These are phyloP conservation scores for Phytopythium kandeliae DNA, from an alignment of 352 stramenopile genomes.

Conservation along the genomic window DNA sequence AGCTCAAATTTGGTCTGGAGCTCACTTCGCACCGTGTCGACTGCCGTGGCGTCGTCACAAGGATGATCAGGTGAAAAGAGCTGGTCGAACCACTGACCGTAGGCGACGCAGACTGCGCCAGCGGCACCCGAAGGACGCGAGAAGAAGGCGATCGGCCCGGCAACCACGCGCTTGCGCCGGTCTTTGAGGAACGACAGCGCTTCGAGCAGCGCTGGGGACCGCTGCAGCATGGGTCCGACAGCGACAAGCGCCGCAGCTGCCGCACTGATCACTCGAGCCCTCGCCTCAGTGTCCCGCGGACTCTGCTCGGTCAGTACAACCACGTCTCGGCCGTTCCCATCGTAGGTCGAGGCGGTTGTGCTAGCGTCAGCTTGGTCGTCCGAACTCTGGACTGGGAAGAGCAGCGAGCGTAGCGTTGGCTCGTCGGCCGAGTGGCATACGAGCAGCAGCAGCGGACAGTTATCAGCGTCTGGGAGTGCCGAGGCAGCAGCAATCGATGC, in stretches of 20 bases:
- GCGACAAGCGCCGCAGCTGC: conserved; percentile 28
- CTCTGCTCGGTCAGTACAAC: conserved; percentile 32
- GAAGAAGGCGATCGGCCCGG: conserved; percentile 31
- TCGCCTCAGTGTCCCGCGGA: conserved; percentile 26
- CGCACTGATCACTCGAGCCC: conserved; percentile 18
- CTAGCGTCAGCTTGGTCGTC: not conserved
- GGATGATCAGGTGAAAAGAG: conserved; percentile 22
- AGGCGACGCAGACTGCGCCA: conserved; percentile 39
- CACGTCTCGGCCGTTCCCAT: conserved; percentile 5
- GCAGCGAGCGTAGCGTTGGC: conserved; percentile 6
- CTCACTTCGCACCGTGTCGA: not conserved
- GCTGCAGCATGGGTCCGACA: conserved; percentile 34
- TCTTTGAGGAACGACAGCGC: conserved; percentile 53
- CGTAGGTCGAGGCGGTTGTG: too few species aligned
- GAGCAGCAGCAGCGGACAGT: conserved; percentile 10
- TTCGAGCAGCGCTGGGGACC: conserved; percentile 22
- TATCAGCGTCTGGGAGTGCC: not conserved
- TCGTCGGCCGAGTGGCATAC: conserved; percentile 22
- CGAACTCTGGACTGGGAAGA: not conserved
- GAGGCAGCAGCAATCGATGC: conserved; percentile 10
- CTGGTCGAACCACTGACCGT: conserved; percentile 27
- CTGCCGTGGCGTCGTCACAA: not conserved
- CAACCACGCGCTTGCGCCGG: conserved; percentile 26
- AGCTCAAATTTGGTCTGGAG: conserved; percentile 1
- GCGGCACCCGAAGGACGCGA: conserved; percentile 34